Percentiles rank a stretch among this genome's conserved stretches.
Evolutionary conservation across 164 flowering plant genomes (phyloP).

Genomic region (Houttuynia cordata): DNA sequence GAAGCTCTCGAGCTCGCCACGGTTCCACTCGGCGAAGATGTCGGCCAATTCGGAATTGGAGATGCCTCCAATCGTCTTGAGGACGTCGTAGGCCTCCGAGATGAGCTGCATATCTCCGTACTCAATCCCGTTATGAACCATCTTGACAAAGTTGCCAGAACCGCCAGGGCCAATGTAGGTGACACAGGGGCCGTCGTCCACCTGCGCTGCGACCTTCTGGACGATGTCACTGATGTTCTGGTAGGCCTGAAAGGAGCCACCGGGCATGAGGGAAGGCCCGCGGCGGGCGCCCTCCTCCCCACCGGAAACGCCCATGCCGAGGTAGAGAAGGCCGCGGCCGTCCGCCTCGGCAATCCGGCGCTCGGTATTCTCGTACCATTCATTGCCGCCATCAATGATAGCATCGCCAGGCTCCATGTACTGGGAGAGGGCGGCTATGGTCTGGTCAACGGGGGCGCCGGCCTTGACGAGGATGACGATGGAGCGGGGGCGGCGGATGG

Average conservation of each 20-base stretch:
- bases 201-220: constrained; percentile 35
- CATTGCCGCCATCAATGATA: constrained; percentile 36
- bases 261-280: constrained; percentile 48
- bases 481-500: constrained; percentile 28
- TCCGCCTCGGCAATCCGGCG: constrained; percentile 17
- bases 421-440: constrained; percentile 25
- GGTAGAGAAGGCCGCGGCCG: constrained; percentile 16
- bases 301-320: constrained; percentile 40
- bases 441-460: constrained; percentile 36
- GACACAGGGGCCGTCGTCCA: constrained; percentile 42
- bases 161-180: constrained; percentile 38
- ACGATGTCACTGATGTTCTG: constrained; percentile 20
- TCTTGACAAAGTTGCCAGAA: constrained; percentile 34
- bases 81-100: constrained; percentile 33
- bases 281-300: constrained; percentile 37
- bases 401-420: constrained; percentile 29
- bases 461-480: constrained; percentile 42
- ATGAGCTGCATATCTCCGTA: constrained; percentile 26
- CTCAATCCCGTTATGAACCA: constrained; percentile 37
- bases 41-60: constrained; percentile 22
- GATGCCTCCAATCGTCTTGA: constrained; percentile 28
- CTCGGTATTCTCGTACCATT: constrained; percentile 37
- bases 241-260: constrained; percentile 38
- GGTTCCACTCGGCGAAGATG: constrained; percentile 33
- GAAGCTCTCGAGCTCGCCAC: constrained; percentile 36